phyloP scores from a whole-genome alignment of 2,329 filamentous ascomycete species.

The Clarireedia hainanense region DNA sequence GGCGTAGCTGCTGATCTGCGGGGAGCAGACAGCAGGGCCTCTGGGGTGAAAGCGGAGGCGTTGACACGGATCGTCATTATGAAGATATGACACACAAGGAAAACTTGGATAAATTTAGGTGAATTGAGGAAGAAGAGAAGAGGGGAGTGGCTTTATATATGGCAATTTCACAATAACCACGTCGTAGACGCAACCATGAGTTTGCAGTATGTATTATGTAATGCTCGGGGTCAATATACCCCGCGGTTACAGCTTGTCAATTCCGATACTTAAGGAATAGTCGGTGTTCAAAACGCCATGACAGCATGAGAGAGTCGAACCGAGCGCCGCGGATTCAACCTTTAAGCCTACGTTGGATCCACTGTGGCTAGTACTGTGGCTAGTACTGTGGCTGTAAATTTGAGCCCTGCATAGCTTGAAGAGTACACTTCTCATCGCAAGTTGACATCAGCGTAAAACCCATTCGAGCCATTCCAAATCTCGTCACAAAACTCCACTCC shows the following conservation, averaged over 20 bases:
- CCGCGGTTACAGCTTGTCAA: no score
- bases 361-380: no score
- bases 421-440: background rate
- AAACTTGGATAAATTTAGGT: background rate
- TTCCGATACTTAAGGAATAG: no score
- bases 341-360: no score
- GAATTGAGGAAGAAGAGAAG: background rate
- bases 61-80: slow-evolving; percentile 65
- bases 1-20: slow-evolving; percentile 62
- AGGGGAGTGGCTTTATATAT: no score
- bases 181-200: background rate
- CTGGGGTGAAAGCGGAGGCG: slow-evolving; percentile 64
- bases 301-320: no score
- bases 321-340: no score
- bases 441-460: background rate
- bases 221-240: no score
- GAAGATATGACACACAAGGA: background rate
- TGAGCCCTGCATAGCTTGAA: background rate
- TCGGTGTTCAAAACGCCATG: background rate
- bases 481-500: no score
- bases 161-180: background rate
- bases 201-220: no score
- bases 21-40: slow-evolving; percentile 69
- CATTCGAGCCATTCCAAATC: background rate
- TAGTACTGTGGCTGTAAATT: background rate